Conservation (phyloP, 805 yeast species). For the Naumovozyma dairenensis region DNA sequence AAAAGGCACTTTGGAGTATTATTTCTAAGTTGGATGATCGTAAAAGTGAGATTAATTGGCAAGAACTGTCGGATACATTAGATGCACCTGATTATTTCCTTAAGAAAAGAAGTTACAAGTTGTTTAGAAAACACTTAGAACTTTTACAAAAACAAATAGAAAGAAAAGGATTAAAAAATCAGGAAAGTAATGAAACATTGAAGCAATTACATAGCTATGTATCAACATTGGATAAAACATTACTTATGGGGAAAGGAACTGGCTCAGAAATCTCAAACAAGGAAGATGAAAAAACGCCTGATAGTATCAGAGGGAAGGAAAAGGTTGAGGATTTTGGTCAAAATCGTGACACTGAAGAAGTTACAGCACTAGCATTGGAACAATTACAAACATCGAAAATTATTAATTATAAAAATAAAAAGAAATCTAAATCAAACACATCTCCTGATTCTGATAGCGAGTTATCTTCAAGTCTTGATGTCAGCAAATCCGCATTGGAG, state of each 20-base stretch:
- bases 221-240: background rate
- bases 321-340: constrained; percentile 1
- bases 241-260: too few species aligned
- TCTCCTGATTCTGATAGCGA: constrained; percentile 20
- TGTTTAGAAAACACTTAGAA: constrained; percentile 21
- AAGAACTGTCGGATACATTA: constrained; percentile 27
- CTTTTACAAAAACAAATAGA: constrained; percentile 20
- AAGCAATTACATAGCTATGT: background rate
- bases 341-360: background rate
- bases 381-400: constrained; percentile 23
- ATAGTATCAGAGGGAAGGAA: background rate
- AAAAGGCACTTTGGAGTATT: constrained; percentile 25
- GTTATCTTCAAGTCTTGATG: constrained; percentile 31
- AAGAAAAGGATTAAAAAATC: constrained; percentile 3
- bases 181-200: background rate
- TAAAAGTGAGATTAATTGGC: constrained; percentile 24
- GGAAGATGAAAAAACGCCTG: background rate
- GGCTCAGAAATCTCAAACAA: too few species aligned
- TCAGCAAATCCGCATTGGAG: constrained; percentile 34
- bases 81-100: constrained; percentile 28
- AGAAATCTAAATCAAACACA: constrained; percentile 1
- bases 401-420: constrained; percentile 9
- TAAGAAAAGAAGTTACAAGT: constrained; percentile 21
- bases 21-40: constrained; percentile 17
- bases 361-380: constrained; percentile 7